phyloP scores from a whole-genome alignment of 208 protist species.

The Herpetomonas tarakana region DNA sequence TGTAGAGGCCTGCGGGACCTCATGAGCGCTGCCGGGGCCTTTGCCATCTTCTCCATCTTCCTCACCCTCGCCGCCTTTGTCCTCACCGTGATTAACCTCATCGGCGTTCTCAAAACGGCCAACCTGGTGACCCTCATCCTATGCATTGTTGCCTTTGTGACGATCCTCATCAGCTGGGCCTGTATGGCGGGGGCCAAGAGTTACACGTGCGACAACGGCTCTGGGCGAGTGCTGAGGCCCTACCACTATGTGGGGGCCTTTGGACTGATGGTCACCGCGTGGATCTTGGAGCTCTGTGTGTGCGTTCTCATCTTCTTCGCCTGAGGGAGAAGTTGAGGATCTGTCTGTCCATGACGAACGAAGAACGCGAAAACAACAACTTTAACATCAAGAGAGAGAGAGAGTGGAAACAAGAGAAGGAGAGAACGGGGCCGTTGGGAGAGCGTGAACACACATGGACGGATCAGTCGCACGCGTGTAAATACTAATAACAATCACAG shows the following conservation, averaged over 20 bases:
- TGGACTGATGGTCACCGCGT: constrained; percentile 20
- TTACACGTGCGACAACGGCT: neutral
- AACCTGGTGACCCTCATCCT: neutral
- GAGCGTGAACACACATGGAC: no score
- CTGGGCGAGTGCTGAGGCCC: neutral
- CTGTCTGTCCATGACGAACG: no score
- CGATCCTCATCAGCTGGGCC: constrained; percentile 18
- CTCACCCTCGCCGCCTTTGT: constrained; percentile 7
- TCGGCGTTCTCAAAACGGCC: neutral
- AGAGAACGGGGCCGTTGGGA: no score
- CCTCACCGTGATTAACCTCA: constrained; percentile 3
- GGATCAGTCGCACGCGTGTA: no score
- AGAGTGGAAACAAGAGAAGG: neutral
- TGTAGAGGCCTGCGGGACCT: neutral
- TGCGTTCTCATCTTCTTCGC: constrained; percentile 6
- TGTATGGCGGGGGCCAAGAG: constrained; percentile 3
- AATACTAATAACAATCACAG: no score
- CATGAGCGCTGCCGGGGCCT: constrained; percentile 16
- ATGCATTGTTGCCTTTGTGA: constrained; percentile 6
- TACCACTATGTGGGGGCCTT: constrained; percentile 5
- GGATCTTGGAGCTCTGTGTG: constrained; percentile 12
- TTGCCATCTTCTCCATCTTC: constrained; percentile 25
- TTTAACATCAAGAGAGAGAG: neutral
- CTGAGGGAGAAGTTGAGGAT: no score
- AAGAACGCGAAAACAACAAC: no score